Percentiles rank a stretch among this genome's conserved stretches.
Evolutionary conservation across 2,329 filamentous ascomycete genomes (phyloP).

Genomic region (Colletotrichum cordylinicola): DNA sequence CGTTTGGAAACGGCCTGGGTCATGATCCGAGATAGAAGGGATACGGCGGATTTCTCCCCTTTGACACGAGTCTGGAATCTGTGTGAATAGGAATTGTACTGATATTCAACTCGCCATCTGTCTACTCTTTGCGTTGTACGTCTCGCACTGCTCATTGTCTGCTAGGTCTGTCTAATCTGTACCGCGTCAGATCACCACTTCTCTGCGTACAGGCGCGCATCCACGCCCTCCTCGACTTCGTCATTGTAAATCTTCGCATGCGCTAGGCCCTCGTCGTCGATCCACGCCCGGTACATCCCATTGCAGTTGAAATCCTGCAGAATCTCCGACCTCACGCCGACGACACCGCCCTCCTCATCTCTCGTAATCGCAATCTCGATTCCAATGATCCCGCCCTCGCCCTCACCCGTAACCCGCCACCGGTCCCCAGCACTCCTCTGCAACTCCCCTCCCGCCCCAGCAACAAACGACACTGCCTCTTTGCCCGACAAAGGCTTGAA

Average conservation of each 20-base stretch:
- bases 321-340: slow-evolving; percentile 55
- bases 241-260: slow-evolving; percentile 63
- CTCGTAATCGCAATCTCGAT: slow-evolving; percentile 65
- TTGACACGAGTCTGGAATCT: neutral
- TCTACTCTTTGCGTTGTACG: neutral
- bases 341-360: slow-evolving; percentile 45
- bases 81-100: slow-evolving; percentile 21
- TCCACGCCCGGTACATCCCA: slow-evolving; percentile 86
- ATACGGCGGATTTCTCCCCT: neutral
- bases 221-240: slow-evolving; percentile 18
- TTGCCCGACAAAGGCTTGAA: slow-evolving; percentile 61
- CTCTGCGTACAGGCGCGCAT: neutral
- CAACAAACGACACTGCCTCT: slow-evolving; percentile 66
- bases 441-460: slow-evolving; percentile 75
- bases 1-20: neutral
- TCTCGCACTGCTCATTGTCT: neutral
- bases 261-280: slow-evolving; percentile 64
- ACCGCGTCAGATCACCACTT: neutral
- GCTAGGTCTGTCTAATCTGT: neutral
- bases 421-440: slow-evolving; percentile 75
- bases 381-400: slow-evolving; percentile 85
- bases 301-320: slow-evolving; percentile 84
- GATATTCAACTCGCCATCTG: neutral
- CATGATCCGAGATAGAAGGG: neutral
- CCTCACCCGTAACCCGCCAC: slow-evolving; percentile 78